phyloP scores from a whole-genome alignment of 148 eudicot species.

The Rheum nobile region DNA sequence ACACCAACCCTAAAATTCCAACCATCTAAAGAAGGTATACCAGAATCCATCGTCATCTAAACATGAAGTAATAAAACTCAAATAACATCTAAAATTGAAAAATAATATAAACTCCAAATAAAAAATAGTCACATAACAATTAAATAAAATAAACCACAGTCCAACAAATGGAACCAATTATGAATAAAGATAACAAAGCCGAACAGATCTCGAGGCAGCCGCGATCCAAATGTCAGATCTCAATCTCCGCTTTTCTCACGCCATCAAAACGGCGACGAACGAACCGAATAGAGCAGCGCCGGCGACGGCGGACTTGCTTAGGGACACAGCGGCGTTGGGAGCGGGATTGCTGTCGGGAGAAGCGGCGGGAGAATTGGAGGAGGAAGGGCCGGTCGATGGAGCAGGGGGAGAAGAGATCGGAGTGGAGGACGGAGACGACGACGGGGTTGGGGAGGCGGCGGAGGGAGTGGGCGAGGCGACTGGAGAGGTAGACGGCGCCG shows the following conservation, averaged over 20 bases:
- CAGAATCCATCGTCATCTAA: too few species aligned
- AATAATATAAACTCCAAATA: not conserved
- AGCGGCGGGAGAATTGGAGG: not conserved
- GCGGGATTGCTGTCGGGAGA: not conserved
- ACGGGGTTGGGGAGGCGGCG: not conserved
- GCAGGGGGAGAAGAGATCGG: not conserved
- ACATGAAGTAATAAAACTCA: not conserved
- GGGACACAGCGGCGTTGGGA: slow-evolving; percentile 3
- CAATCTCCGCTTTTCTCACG: not conserved
- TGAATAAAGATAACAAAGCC: not conserved
- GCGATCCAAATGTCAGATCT: too few species aligned
- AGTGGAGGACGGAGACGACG: not conserved
- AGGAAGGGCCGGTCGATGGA: not conserved
- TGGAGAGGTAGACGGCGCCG: not conserved
- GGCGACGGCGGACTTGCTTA: slow-evolving; percentile 9
- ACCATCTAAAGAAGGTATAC: too few species aligned
- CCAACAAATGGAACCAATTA: not conserved
- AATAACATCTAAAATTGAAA: not conserved
- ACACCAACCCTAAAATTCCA: too few species aligned
- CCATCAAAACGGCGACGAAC: slow-evolving; percentile 19
- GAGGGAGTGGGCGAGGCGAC: not conserved
- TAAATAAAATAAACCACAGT: not conserved
- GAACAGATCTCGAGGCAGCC: not conserved
- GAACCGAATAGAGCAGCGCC: slow-evolving; percentile 21
- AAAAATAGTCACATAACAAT: not conserved